Conservation (phyloP, 192 early-diverging fungal genomes). For the Ambispora gerdemannii region DNA sequence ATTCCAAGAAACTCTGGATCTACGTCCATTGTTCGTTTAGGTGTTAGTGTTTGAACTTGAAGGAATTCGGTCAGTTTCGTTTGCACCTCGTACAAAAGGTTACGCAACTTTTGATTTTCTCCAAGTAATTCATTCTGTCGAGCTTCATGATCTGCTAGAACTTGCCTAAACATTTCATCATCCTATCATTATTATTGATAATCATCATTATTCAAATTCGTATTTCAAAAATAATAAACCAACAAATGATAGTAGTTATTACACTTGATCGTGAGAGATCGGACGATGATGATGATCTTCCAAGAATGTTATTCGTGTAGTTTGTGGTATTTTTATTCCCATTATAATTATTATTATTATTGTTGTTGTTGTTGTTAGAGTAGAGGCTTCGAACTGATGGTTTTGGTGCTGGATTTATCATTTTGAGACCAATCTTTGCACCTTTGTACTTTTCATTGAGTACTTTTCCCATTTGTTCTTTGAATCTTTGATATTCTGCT, state of each 20-base stretch:
- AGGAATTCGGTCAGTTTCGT: neutral
- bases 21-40: neutral
- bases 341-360: too few relatives aligned
- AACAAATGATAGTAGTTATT: too few relatives aligned
- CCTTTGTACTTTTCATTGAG: constrained; percentile 18
- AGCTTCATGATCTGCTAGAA: constrained; percentile 1
- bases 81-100: constrained; percentile 22
- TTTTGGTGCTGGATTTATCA: constrained; percentile 13
- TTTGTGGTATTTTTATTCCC: too few relatives aligned
- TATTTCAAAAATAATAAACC: too few relatives aligned
- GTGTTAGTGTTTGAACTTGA: neutral
- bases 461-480: constrained; percentile 22
- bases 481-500: constrained; percentile 22
- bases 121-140: constrained; percentile 15
- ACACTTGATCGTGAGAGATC: too few relatives aligned
- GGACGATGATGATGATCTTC: too few relatives aligned
- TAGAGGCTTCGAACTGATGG: neutral
- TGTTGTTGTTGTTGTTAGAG: too few relatives aligned
- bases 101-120: constrained; percentile 17
- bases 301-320: too few relatives aligned
- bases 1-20: neutral
- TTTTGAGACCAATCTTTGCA: constrained; percentile 2
- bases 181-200: neutral
- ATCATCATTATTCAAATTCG: too few relatives aligned
- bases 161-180: constrained; percentile 18